These are phyloP conservation scores for Zygoascus bituminiphila DNA, from an alignment of 805 yeast species.

Conservation along the genomic window DNA sequence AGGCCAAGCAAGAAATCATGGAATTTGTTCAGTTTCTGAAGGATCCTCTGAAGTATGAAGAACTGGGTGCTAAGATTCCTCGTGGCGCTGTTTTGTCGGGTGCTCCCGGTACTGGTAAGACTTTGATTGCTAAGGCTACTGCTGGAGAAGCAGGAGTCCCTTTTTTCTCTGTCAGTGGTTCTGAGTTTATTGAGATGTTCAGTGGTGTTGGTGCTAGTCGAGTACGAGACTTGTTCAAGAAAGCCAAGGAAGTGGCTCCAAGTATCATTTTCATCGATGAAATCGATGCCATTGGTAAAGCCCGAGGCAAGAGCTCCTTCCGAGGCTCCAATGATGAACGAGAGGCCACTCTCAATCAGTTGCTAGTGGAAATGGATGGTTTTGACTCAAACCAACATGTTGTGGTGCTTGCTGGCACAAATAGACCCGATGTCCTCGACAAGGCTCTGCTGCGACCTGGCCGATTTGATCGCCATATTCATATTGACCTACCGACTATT, in stretches of 20 bases:
- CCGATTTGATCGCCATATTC: slow-evolving; percentile 83
- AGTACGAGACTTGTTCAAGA: slow-evolving; percentile 84
- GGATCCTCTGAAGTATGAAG: slow-evolving; percentile 76
- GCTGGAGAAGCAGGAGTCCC: slow-evolving; percentile 98
- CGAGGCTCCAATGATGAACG: slow-evolving; percentile 74
- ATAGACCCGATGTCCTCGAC: slow-evolving; percentile 85
- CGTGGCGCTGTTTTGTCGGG: slow-evolving; percentile 92
- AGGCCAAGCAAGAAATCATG: slow-evolving; percentile 91
- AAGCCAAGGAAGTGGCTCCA: slow-evolving; percentile 86
- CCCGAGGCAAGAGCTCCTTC: slow-evolving; percentile 78
- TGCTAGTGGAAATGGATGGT: slow-evolving; percentile 94
- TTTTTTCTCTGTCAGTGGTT: slow-evolving; percentile 82
- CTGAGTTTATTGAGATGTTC: slow-evolving; percentile 95
- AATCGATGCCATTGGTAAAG: slow-evolving; percentile 94
- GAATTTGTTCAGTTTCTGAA: slow-evolving; percentile 87
- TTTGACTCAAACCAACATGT: slow-evolving; percentile 82
- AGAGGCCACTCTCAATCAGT: slow-evolving; percentile 85
- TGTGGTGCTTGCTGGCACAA: slow-evolving; percentile 91
- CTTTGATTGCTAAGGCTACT: slow-evolving; percentile 85
- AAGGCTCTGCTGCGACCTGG: slow-evolving; percentile 90
- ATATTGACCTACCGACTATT: slow-evolving; percentile 79
- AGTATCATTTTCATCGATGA: slow-evolving; percentile 88
- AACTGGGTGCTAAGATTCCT: slow-evolving; percentile 87
- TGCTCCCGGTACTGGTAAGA: slow-evolving; percentile 97
- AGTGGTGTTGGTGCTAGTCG: slow-evolving; percentile 95